Evolutionary conservation across 2,329 filamentous ascomycete species (phyloP).

Genomic region (Tolypocladium tundrense): DNA sequence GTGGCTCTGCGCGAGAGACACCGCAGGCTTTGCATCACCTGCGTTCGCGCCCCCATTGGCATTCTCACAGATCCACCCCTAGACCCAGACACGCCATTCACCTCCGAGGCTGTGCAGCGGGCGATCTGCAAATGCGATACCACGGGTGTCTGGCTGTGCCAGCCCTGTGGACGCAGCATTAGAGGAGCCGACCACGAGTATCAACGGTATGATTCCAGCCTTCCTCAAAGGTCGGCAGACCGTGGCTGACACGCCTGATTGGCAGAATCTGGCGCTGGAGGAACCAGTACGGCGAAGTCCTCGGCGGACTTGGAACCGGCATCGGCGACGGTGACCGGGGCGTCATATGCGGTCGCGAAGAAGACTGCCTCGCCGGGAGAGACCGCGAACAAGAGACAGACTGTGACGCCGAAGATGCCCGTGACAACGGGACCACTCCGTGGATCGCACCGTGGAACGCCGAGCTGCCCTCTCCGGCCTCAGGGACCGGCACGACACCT

Average conservation of each 20-base stretch:
- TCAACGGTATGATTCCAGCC: constrained; percentile 32
- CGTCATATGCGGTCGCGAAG: constrained; percentile 74
- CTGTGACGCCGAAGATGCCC: constrained; percentile 68
- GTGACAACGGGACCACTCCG: constrained; percentile 25
- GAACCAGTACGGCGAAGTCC: constrained; percentile 70
- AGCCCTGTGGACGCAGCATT: constrained; percentile 68
- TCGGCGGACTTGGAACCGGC: constrained; percentile 72
- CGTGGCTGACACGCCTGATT: neutral
- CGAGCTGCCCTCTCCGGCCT: constrained; percentile 10
- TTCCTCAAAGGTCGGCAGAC: neutral
- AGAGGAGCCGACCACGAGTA: constrained; percentile 50
- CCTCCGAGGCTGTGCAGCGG: constrained; percentile 45
- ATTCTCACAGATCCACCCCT: constrained; percentile 36
- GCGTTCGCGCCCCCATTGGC: constrained; percentile 60
- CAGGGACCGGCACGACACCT: constrained; percentile 6
- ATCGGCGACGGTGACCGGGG: constrained; percentile 83
- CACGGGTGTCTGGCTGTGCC: constrained; percentile 71
- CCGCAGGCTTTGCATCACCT: constrained; percentile 69
- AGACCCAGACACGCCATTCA: constrained; percentile 34
- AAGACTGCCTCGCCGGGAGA: constrained; percentile 63
- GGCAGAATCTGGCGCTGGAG: constrained; percentile 78
- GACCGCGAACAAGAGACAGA: constrained; percentile 78
- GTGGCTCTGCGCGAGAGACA: constrained; percentile 62
- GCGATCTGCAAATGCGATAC: constrained; percentile 42
- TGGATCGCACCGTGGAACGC: constrained; percentile 7